These are phyloP conservation scores for Zizania palustris DNA, from an alignment of 202 grass and related monocot species.

Conservation along the genomic window DNA sequence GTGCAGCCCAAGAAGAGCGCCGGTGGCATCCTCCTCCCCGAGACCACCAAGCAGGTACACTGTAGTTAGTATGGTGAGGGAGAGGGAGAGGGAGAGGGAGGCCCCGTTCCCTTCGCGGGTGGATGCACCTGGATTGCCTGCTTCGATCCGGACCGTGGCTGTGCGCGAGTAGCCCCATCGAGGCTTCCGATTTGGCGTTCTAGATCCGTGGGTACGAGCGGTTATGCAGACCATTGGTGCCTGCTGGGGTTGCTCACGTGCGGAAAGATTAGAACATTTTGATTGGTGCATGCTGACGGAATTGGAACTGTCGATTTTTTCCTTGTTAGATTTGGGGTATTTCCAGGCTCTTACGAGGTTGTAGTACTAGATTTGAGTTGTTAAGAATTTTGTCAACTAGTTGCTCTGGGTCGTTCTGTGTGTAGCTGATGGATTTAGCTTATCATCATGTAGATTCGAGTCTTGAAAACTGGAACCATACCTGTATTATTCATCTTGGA, in stretches of 20 bases:
- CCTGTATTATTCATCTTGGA: not conserved
- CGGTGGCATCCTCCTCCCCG: slow-evolving; percentile 76
- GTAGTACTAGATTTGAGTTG: not conserved
- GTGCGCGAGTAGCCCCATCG: not conserved
- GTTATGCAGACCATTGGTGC: not conserved
- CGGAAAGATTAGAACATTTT: not conserved
- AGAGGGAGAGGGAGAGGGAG: not conserved
- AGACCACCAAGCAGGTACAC: slow-evolving; percentile 64
- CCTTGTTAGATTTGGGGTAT: not conserved
- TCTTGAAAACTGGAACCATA: not conserved
- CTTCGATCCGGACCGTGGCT: not conserved
- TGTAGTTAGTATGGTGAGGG: too few relatives aligned
- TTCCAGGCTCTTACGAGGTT: not conserved
- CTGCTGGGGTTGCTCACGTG: too few relatives aligned
- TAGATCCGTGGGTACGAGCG: slow-evolving; percentile 6
- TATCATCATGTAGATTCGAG: not conserved
- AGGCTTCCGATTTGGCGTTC: not conserved
- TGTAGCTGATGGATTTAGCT: not conserved
- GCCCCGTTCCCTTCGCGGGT: not conserved
- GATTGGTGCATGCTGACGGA: not conserved
- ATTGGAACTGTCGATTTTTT: not conserved
- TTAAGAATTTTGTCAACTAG: not conserved
- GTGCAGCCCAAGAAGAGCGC: slow-evolving; percentile 74
- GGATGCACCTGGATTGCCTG: too few relatives aligned
- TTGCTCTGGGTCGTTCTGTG: not conserved